Evolutionary conservation across 768 basidiomycete genomes (phyloP).

Genomic region (Pleurotus salmoneostramineus): DNA sequence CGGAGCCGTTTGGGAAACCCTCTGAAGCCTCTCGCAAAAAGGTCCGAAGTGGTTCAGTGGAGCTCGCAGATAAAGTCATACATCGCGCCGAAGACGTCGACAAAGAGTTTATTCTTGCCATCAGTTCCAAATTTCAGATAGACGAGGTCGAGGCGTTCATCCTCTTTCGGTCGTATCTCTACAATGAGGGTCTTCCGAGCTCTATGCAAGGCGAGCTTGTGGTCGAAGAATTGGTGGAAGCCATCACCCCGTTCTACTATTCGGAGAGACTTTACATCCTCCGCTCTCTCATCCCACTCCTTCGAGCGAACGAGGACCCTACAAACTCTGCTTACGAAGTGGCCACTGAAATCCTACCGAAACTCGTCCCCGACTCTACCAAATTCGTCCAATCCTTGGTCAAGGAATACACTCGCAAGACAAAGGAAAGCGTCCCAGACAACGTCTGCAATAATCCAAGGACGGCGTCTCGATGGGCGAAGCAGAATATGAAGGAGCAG

Average conservation of each 20-base stretch:
- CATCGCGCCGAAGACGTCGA: constrained; percentile 64
- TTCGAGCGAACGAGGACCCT: constrained; percentile 64
- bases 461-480: constrained; percentile 62
- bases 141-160: constrained; percentile 79
- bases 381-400: constrained; percentile 62
- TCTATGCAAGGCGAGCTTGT: constrained; percentile 40
- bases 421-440: constrained; percentile 42
- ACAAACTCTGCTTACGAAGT: constrained; percentile 49
- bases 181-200: constrained; percentile 67
- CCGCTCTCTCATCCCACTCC: constrained; percentile 68
- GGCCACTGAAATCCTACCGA: constrained; percentile 50
- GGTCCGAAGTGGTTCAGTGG: constrained; percentile 64
- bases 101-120: constrained; percentile 65
- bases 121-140: constrained; percentile 70
- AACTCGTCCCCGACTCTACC: constrained; percentile 59
- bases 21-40: constrained; percentile 62
- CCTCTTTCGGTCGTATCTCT: constrained; percentile 72
- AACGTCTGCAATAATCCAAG: constrained; percentile 46
- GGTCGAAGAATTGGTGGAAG: constrained; percentile 57
- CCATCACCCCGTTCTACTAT: constrained; percentile 78
- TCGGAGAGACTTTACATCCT: constrained; percentile 73
- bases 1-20: constrained; percentile 68
- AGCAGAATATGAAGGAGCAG: constrained; percentile 76
- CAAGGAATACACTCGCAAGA: constrained; percentile 55
- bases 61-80: constrained; percentile 60